Percentiles rank a stretch among this genome's conserved stretches.
These are phyloP conservation scores for Penicillium egyptiacum DNA, from an alignment of 495 filamentous ascomycete genomes.

Conservation along the genomic window DNA sequence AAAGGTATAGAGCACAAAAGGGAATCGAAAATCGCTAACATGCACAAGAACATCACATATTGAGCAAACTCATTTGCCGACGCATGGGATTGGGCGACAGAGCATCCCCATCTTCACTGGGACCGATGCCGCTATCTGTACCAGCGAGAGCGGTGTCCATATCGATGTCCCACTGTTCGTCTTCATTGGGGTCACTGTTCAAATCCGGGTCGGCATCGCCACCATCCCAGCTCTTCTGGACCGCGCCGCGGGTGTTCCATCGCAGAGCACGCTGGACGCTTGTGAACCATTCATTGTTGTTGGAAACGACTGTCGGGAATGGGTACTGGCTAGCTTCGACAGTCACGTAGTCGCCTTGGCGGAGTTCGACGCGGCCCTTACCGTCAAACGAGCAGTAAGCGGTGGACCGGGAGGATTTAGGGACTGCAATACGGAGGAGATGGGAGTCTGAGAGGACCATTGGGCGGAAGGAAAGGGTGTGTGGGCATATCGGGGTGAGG, in stretches of 20 bases:
- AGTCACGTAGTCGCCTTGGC: conserved; percentile 89
- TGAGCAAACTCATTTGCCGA: conserved; percentile 64
- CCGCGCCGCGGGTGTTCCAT: conserved; percentile 87
- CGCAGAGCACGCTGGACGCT: conserved; percentile 84
- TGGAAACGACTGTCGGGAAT: conserved; percentile 86
- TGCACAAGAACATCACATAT: conserved; percentile 33
- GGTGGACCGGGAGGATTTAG: conserved; percentile 77
- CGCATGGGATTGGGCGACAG: conserved; percentile 62
- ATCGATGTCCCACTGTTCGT: conserved; percentile 71
- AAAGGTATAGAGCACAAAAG: conserved; percentile 13
- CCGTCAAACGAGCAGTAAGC: conserved; percentile 97
- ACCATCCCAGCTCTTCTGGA: conserved; percentile 76
- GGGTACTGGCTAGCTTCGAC: conserved; percentile 93
- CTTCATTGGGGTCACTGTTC: conserved; percentile 39
- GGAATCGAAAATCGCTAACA: conserved; percentile 1
- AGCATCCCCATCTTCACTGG: conserved; percentile 63
- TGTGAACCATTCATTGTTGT: conserved; percentile 87
- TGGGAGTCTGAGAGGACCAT: conserved; percentile 98
- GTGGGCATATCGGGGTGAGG: conserved; percentile 94
- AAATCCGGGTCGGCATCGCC: conserved; percentile 32
- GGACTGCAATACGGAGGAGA: conserved; percentile 83
- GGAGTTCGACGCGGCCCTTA: conserved; percentile 88
- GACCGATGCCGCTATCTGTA: conserved; percentile 51
- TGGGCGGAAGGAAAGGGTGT: conserved; percentile 93
- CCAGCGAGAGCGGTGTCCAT: conserved; percentile 63